A percentile compares a stretch with the other conserved stretches of the same genome.
phyloP scores from a whole-genome alignment of 2,329 filamentous ascomycete species.

The Fusarium lyarnte region DNA sequence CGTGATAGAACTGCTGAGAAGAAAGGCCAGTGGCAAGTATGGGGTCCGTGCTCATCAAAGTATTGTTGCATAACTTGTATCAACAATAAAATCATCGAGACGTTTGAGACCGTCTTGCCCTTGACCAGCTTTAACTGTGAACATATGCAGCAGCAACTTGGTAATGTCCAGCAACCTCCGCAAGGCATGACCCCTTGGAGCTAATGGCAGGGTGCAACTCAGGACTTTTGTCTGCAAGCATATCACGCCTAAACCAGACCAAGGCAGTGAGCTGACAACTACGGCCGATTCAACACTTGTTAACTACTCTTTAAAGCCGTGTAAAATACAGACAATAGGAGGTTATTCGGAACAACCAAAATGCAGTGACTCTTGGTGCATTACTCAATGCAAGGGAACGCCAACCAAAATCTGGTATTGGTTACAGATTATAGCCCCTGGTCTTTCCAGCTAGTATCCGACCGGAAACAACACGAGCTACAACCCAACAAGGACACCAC shows the following conservation, averaged over 20 bases:
- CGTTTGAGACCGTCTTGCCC: background rate
- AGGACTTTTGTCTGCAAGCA: background rate
- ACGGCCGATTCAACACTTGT: constrained; percentile 11
- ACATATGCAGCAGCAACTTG: background rate
- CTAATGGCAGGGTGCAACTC: background rate
- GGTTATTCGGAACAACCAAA: too few relatives aligned
- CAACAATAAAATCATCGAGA: background rate
- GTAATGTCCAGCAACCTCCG: background rate
- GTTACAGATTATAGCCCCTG: too few relatives aligned
- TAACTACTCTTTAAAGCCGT: background rate
- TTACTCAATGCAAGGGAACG: background rate
- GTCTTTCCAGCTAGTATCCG: background rate
- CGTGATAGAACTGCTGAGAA: background rate
- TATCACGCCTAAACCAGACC: background rate
- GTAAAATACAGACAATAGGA: background rate
- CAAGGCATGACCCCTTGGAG: background rate
- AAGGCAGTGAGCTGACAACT: background rate
- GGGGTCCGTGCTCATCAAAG: background rate
- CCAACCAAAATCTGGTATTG: background rate
- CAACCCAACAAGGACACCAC: background rate
- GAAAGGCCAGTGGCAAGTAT: background rate
- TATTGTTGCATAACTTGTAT: background rate
- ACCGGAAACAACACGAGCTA: background rate
- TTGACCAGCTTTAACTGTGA: background rate
- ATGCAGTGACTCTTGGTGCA: background rate